Evolutionary conservation across 495 filamentous ascomycete genomes (phyloP), one percentile per base, ranked within the genome.

Genomic region (Neurospora sp.): DNA sequence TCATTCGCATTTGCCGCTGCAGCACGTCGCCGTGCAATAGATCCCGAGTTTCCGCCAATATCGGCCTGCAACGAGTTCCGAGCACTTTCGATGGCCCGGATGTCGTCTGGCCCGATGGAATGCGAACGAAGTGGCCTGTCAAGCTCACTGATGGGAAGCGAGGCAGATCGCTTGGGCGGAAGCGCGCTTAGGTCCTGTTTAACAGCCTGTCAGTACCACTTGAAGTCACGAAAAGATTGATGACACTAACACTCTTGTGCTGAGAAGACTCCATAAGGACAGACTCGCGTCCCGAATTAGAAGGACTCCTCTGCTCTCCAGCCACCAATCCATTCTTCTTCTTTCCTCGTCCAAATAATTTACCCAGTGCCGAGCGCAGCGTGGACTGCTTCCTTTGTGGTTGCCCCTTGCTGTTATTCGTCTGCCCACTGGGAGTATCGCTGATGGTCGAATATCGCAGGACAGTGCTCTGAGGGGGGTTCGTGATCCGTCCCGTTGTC

Each of bases 61-160:
- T 86, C 83, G 39, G 81, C 78, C 69, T 86, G 85, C 48, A 86
- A 44, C 27, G 85, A 85, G 71, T 82, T 85, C 7, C 84, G 83
- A 4, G 80, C 81, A 46, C 82, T 84, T 69, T 81, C 80, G 48
- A 83, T 84, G 70, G 83, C 82, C 72, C 81, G 78, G 44, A 84
- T 83, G 70, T 84, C 82, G 65, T 83, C 81, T 4, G 84, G 85
- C 3, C 85, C 85, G 53, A 85, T 82, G 8, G 87, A 88, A 74
- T 88, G 86, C 10, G 87, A 88, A 38, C 85, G 82, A 16, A 88
- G 76, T 1, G 86, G 85, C 22, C 82, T 81, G 70, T 86, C 83
- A 35, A 81, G 85, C 76, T 89, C 86, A 68, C 82, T 88, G 72
- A 89, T 81, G 37, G 87, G 86, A 11, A 86, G 72, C 4, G 87